Evolutionary conservation across 2,329 filamentous ascomycete genomes (phyloP).

Genomic region (Ophiostoma sp.): DNA sequence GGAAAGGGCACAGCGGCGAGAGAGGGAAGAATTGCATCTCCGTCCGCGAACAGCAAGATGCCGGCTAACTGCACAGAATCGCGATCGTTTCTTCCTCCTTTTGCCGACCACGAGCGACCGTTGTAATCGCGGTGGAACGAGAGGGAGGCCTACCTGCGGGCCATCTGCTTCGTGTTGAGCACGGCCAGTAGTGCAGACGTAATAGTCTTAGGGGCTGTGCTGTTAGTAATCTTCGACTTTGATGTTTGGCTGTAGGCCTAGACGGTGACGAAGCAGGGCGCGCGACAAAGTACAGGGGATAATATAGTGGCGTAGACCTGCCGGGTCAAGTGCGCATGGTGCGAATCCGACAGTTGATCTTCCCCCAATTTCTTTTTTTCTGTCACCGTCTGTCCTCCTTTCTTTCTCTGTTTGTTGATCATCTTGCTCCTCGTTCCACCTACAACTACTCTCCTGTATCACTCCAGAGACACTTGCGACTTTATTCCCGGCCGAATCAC

Average conservation of each 20-base stretch:
- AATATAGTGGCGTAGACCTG: slow-evolving; percentile 7
- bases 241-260: background rate
- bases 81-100: background rate
- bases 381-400: background rate
- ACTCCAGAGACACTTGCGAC: background rate
- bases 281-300: background rate
- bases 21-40: background rate
- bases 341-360: background rate
- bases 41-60: background rate
- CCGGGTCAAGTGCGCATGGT: background rate
- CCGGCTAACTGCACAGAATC: background rate
- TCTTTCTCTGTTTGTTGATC: background rate
- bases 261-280: slow-evolving; percentile 9
- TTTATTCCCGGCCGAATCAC: background rate
- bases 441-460: background rate
- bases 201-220: background rate
- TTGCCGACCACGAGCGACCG: background rate
- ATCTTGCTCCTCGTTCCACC: background rate
- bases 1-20: too few species aligned
- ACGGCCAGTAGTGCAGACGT: background rate
- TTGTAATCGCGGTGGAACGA: background rate
- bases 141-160: background rate
- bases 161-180: background rate
- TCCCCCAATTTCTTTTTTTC: slow-evolving; percentile 4
- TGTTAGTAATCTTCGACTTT: background rate